phyloP scores from a whole-genome alignment of 441 rosid genomes.

The Euphorbia celastroides region DNA sequence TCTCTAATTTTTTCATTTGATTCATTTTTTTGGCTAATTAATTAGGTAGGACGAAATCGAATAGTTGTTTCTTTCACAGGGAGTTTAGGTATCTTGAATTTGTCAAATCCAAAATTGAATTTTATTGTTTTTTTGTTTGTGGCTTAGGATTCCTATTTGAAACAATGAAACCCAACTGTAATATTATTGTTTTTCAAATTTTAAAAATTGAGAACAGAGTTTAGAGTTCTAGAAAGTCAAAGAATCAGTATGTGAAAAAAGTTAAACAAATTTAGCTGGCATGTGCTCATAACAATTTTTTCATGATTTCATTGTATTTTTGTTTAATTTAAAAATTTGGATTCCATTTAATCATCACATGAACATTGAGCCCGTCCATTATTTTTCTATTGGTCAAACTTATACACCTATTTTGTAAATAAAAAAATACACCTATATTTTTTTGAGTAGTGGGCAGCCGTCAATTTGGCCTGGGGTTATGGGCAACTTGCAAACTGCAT shows the following conservation, averaged over 20 bases:
- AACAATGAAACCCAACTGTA: background rate
- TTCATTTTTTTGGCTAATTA: background rate
- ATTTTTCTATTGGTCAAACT: conserved; percentile 1
- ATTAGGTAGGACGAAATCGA: background rate
- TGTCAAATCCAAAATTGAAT: background rate
- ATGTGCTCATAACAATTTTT: background rate
- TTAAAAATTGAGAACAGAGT: background rate
- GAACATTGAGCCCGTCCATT: background rate
- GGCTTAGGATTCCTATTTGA: background rate
- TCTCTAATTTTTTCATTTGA: background rate
- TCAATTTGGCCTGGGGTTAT: background rate
- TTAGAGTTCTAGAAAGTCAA: conserved; percentile 24
- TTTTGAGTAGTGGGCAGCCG: background rate
- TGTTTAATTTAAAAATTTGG: background rate
- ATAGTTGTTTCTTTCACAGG: background rate
- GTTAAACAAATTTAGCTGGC: conserved; percentile 9
- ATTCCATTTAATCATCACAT: conserved; percentile 6
- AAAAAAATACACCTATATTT: background rate
- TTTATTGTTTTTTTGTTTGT: background rate
- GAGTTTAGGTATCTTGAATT: background rate
- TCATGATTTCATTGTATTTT: background rate
- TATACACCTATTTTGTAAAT: background rate
- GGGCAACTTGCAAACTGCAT: conserved; percentile 7
- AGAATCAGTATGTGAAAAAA: background rate
- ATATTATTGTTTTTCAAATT: conserved; percentile 1